Percentiles rank a stretch among this genome's conserved stretches.
phyloP scores from a whole-genome alignment of 768 basidiomycete genomes.

The Cubamyces lactineus region DNA sequence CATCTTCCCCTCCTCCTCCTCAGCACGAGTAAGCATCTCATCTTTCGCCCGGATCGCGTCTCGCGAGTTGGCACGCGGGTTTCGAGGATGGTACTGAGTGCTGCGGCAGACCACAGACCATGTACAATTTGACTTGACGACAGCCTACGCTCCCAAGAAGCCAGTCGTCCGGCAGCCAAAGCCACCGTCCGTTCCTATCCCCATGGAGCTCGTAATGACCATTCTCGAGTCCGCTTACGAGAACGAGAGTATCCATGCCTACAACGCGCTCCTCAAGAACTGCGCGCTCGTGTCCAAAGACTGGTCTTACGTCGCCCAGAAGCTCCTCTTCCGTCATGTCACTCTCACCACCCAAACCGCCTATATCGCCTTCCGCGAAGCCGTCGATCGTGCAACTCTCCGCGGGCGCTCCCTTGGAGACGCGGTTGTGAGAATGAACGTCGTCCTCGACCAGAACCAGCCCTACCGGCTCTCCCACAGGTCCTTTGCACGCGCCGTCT shows the following conservation, averaged over 20 bases:
- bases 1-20: constrained; percentile 12
- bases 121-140: constrained; percentile 36
- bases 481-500: constrained; percentile 61
- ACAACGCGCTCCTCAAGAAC: constrained; percentile 48
- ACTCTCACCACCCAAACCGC: constrained; percentile 55
- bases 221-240: constrained; percentile 63
- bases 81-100: background rate
- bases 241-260: constrained; percentile 39
- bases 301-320: constrained; percentile 69
- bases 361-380: constrained; percentile 55
- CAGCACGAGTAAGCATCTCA: constrained; percentile 5
- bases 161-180: constrained; percentile 25
- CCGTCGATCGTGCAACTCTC: constrained; percentile 50
- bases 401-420: constrained; percentile 56
- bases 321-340: constrained; percentile 62
- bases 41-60: background rate
- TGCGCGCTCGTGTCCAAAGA: constrained; percentile 68
- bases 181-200: constrained; percentile 40
- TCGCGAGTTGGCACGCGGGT: background rate
- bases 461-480: constrained; percentile 56
- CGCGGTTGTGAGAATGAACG: constrained; percentile 56
- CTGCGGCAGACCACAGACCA: background rate
- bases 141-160: constrained; percentile 30
- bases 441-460: constrained; percentile 69
- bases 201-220: constrained; percentile 63